These are phyloP conservation scores for Ichthyophthirius multifiliis DNA, from an alignment of 169 alveolate genomes.

Conservation along the genomic window DNA sequence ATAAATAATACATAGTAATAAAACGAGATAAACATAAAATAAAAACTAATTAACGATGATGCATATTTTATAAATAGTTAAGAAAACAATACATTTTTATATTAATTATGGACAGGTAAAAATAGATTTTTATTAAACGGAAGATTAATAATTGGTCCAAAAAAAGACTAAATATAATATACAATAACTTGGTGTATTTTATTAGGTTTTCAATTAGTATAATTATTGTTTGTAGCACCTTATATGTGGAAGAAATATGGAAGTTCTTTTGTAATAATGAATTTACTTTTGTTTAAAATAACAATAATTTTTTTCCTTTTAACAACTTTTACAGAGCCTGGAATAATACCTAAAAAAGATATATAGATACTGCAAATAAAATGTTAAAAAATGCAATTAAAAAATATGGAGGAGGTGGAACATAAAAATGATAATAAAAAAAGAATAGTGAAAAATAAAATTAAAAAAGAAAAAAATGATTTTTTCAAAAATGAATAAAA, in stretches of 20 bases:
- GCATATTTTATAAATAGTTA: no score
- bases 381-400: no score
- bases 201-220: constrained; percentile 10
- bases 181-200: constrained; percentile 31
- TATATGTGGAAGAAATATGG: constrained; percentile 25
- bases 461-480: no score
- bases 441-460: no score
- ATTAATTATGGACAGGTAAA: background rate
- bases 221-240: constrained; percentile 34
- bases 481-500: no score
- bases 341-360: constrained; percentile 47
- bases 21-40: no score
- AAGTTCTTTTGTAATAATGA: constrained; percentile 13
- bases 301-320: constrained; percentile 32
- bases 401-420: no score
- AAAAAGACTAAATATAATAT: constrained; percentile 22
- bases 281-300: constrained; percentile 5
- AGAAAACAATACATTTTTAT: no score
- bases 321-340: constrained; percentile 45
- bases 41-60: no score
- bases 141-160: constrained; percentile 43
- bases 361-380: background rate
- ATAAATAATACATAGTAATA: no score
- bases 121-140: constrained; percentile 13
- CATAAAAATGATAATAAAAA: no score